Conservation (phyloP, 2,329 filamentous ascomycete species). For the Scedosporium dehoogii region DNA sequence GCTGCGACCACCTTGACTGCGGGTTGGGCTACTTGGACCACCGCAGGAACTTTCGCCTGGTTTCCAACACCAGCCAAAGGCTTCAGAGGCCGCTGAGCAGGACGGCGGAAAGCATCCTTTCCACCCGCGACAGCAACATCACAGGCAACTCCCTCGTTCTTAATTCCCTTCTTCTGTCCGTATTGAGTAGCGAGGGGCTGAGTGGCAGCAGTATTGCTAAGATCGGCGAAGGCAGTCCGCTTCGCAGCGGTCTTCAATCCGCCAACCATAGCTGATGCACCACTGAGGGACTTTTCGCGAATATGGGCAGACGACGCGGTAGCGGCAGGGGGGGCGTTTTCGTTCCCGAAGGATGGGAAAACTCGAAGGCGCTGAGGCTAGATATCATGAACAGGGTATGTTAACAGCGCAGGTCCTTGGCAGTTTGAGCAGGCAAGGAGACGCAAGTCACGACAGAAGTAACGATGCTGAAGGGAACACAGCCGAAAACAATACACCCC, state of each 20-base stretch:
- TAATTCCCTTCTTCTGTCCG: slow-evolving; percentile 6
- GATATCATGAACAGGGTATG: neutral
- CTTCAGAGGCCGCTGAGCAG: slow-evolving; percentile 12
- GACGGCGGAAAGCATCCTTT: slow-evolving; percentile 13
- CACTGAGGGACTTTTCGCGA: slow-evolving; percentile 14
- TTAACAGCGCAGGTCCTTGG: too few species aligned
- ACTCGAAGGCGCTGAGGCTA: slow-evolving; percentile 31
- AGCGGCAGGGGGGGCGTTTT: slow-evolving; percentile 53
- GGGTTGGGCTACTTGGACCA: slow-evolving; percentile 2
- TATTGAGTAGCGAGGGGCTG: slow-evolving; percentile 10
- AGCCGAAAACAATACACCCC: too few species aligned
- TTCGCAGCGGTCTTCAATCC: slow-evolving; percentile 58
- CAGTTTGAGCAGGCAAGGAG: neutral
- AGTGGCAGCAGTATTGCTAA: slow-evolving; percentile 57
- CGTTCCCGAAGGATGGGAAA: slow-evolving; percentile 50
- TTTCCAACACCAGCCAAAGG: slow-evolving; percentile 2
- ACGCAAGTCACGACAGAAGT: neutral
- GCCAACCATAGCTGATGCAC: slow-evolving; percentile 34
- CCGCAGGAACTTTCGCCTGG: slow-evolving; percentile 6
- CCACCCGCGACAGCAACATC: slow-evolving; percentile 4
- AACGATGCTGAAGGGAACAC: neutral
- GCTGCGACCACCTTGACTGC: neutral
- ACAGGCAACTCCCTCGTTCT: slow-evolving; percentile 6
- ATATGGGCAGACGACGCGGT: slow-evolving; percentile 35
- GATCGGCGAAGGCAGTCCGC: slow-evolving; percentile 70